Evolutionary conservation across 2,329 filamentous ascomycete species (phyloP).

Genomic region (Penicillium thymicola): DNA sequence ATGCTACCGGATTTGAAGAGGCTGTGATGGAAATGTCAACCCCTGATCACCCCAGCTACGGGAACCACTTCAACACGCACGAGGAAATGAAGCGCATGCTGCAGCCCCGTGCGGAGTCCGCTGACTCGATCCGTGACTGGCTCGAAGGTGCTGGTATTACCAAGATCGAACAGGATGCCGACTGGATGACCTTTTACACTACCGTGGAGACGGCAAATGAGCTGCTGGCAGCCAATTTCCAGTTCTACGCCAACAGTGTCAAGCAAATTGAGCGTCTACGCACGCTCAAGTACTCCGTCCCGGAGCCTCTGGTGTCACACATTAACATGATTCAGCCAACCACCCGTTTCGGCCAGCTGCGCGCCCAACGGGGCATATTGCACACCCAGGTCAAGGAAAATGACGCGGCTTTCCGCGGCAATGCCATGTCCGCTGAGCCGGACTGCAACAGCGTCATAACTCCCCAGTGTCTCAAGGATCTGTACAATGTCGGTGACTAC

Average conservation of each 20-base stretch:
- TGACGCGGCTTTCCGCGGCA: slow-evolving; percentile 19
- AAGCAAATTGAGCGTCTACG: slow-evolving; percentile 34
- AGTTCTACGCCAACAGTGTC: slow-evolving; percentile 35
- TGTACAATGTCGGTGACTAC: slow-evolving; percentile 48
- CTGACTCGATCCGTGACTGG: slow-evolving; percentile 47
- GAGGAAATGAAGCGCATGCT: slow-evolving; percentile 52
- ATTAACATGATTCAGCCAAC: slow-evolving; percentile 44
- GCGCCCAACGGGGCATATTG: slow-evolving; percentile 26
- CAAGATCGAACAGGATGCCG: slow-evolving; percentile 36
- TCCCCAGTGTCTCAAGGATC: slow-evolving; percentile 46
- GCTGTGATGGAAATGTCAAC: slow-evolving; percentile 51
- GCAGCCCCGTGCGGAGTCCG: slow-evolving; percentile 41
- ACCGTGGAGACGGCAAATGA: slow-evolving; percentile 37
- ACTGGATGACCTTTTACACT: slow-evolving; percentile 40
- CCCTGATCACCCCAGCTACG: slow-evolving; percentile 48
- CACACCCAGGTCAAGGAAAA: slow-evolving; percentile 20
- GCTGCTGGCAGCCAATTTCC: slow-evolving; percentile 40
- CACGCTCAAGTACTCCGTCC: slow-evolving; percentile 43
- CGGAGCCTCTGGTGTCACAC: slow-evolving; percentile 32
- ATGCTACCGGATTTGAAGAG: slow-evolving; percentile 42
- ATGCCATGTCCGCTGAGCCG: slow-evolving; percentile 17
- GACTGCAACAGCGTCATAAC: slow-evolving; percentile 46
- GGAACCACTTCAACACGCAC: slow-evolving; percentile 47
- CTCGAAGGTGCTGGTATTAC: slow-evolving; percentile 40
- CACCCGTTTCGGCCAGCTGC: slow-evolving; percentile 41